These are phyloP conservation scores for Pseudocercospora crystallina DNA, from an alignment of 2,329 filamentous ascomycete species.

Conservation along the genomic window DNA sequence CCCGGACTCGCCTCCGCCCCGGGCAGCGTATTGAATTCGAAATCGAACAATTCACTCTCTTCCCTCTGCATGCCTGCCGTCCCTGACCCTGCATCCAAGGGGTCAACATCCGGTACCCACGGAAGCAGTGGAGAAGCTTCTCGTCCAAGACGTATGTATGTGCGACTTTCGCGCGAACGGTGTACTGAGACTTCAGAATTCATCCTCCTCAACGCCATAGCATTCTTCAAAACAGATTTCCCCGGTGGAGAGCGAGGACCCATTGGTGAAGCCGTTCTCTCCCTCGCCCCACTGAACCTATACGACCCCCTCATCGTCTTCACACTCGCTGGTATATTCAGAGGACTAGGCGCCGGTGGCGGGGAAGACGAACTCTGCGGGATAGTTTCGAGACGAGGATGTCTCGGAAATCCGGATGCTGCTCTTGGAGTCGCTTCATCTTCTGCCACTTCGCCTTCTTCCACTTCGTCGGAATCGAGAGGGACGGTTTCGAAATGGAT, in stretches of 20 bases:
- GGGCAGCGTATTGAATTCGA: constrained; percentile 23
- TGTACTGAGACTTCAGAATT: constrained; percentile 39
- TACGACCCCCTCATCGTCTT: neutral
- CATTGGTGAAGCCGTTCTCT: constrained; percentile 5
- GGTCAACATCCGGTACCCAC: constrained; percentile 20
- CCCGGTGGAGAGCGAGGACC: constrained; percentile 39
- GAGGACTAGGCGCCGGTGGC: constrained; percentile 3
- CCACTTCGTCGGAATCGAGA: neutral
- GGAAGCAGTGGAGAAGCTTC: constrained; percentile 39
- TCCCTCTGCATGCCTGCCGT: constrained; percentile 1
- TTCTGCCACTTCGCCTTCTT: neutral
- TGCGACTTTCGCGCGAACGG: constrained; percentile 31
- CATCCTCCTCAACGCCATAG: constrained; percentile 44
- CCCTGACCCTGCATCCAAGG: constrained; percentile 10
- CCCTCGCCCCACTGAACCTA: neutral
- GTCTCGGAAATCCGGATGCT: neutral
- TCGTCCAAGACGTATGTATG: constrained; percentile 42
- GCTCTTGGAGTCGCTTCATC: neutral
- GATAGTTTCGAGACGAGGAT: constrained; percentile 21
- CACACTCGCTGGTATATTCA: constrained; percentile 6
- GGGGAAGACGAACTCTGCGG: constrained; percentile 19
- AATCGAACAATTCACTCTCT: constrained; percentile 24
- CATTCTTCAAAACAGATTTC: constrained; percentile 40
- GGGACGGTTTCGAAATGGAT: constrained; percentile 1
- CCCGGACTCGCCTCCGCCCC: too few relatives aligned